Percentiles rank a stretch among this genome's conserved stretches.
Conservation (phyloP, 768 basidiomycete genomes). For the Chlorophyllum brunneum region DNA sequence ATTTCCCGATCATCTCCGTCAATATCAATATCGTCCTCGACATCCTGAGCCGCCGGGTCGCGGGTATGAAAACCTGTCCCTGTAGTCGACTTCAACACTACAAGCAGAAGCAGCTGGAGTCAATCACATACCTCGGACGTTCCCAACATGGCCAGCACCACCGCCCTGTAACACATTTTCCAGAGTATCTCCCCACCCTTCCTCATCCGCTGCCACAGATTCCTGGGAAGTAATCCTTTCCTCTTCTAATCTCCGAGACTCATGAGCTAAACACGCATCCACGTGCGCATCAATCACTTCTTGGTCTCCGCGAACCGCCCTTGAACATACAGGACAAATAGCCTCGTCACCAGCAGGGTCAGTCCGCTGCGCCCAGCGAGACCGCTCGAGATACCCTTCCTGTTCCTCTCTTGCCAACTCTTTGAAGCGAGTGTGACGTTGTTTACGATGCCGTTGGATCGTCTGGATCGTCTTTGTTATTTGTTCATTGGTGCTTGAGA, state of each 20-base stretch:
- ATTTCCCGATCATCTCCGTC: conserved; percentile 69
- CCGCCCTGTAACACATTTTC: conserved; percentile 21
- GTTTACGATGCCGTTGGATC: conserved; percentile 69
- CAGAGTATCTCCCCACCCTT: conserved; percentile 21
- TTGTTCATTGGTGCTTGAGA: conserved; percentile 22
- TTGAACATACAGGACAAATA: conserved; percentile 69
- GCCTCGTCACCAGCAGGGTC: conserved; percentile 33
- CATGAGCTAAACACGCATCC: conserved; percentile 71
- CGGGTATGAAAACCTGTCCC: conserved; percentile 75
- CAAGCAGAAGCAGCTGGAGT: conserved; percentile 11
- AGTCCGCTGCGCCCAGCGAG: conserved; percentile 25
- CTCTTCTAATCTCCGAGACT: conserved; percentile 39
- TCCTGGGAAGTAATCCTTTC: conserved; percentile 37
- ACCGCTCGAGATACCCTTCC: conserved; percentile 28
- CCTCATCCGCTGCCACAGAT: conserved; percentile 25
- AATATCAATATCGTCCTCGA: conserved; percentile 78
- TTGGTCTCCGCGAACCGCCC: conserved; percentile 55
- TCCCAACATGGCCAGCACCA: conserved; percentile 39
- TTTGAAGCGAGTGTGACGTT: conserved; percentile 61
- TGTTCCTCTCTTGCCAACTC: conserved; percentile 66
- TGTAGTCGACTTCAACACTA: conserved; percentile 19
- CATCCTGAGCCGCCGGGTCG: conserved; percentile 50
- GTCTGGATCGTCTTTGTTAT: conserved; percentile 52
- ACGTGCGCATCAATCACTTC: conserved; percentile 79
- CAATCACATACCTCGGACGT: conserved; percentile 39